Percentiles rank a stretch among this genome's conserved stretches.
Conservation (phyloP, 2,329 filamentous ascomycete species). For the Venturia carpophila region DNA sequence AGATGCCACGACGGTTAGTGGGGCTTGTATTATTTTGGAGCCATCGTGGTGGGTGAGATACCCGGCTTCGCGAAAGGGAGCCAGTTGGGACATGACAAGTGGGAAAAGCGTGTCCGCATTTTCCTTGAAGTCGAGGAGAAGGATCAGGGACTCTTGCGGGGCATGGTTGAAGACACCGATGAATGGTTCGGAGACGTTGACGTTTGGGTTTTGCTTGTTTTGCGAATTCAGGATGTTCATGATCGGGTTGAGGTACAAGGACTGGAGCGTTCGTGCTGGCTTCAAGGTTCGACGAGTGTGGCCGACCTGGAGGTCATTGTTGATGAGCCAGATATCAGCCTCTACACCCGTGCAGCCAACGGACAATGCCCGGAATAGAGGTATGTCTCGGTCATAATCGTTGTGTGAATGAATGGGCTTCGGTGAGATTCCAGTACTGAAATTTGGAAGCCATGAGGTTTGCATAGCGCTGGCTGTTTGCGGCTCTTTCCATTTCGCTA, state of each 20-base stretch:
- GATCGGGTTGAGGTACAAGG: constrained; percentile 25
- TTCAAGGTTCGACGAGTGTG: constrained; percentile 25
- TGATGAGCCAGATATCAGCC: constrained; percentile 28
- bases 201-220: constrained; percentile 13
- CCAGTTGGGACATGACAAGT: constrained; percentile 7
- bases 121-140: constrained; percentile 20
- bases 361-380: constrained; percentile 33
- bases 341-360: constrained; percentile 32
- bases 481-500: constrained; percentile 24
- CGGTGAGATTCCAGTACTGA: constrained; percentile 32
- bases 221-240: constrained; percentile 17
- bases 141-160: constrained; percentile 18
- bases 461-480: constrained; percentile 22
- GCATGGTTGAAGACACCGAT: constrained; percentile 19
- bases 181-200: constrained; percentile 14
- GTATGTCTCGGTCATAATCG: constrained; percentile 36
- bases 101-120: constrained; percentile 3
- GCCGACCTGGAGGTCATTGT: constrained; percentile 26
- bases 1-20: constrained; percentile 19
- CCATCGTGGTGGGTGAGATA: constrained; percentile 19
- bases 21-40: constrained; percentile 3
- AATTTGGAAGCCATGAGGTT: constrained; percentile 31
- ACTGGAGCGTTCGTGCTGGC: constrained; percentile 24
- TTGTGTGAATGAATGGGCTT: constrained; percentile 37
- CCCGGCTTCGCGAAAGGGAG: background rate